These are phyloP conservation scores for Eurotiales sp. DNA, from an alignment of 2,329 filamentous ascomycete genomes.

Conservation along the genomic window DNA sequence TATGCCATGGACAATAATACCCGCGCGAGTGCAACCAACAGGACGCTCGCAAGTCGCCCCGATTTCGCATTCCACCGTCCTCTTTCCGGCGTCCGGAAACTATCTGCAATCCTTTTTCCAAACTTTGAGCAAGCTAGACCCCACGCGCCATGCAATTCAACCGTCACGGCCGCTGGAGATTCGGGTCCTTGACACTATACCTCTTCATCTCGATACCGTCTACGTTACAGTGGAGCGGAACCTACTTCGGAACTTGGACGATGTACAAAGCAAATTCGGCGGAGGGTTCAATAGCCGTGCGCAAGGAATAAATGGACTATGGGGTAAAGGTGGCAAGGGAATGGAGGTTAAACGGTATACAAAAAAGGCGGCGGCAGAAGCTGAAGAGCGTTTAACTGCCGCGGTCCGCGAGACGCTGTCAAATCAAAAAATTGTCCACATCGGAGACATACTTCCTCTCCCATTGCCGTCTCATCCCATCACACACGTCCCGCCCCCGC, in stretches of 20 bases:
- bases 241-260: constrained; percentile 72
- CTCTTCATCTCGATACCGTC: constrained; percentile 75
- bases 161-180: constrained; percentile 79
- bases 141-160: constrained; percentile 69
- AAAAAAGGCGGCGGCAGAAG: constrained; percentile 36
- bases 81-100: constrained; percentile 69
- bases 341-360: constrained; percentile 30
- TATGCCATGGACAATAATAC: constrained; percentile 79
- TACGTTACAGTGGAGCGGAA: constrained; percentile 84
- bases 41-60: constrained; percentile 52
- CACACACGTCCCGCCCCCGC: constrained; percentile 77
- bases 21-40: constrained; percentile 56
- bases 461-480: constrained; percentile 75
- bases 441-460: constrained; percentile 77
- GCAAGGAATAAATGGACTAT: constrained; percentile 38
- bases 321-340: constrained; percentile 31
- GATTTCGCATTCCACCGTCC: constrained; percentile 71
- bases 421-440: constrained; percentile 71
- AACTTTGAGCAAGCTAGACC: constrained; percentile 66
- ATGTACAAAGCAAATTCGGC: constrained; percentile 79
- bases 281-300: constrained; percentile 50
- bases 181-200: constrained; percentile 72
- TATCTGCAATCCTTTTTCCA: constrained; percentile 76
- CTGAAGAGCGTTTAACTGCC: constrained; percentile 57
- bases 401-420: constrained; percentile 72